phyloP scores from a whole-genome alignment of 73 alveolate species.

The Blepharisma japonicum region DNA sequence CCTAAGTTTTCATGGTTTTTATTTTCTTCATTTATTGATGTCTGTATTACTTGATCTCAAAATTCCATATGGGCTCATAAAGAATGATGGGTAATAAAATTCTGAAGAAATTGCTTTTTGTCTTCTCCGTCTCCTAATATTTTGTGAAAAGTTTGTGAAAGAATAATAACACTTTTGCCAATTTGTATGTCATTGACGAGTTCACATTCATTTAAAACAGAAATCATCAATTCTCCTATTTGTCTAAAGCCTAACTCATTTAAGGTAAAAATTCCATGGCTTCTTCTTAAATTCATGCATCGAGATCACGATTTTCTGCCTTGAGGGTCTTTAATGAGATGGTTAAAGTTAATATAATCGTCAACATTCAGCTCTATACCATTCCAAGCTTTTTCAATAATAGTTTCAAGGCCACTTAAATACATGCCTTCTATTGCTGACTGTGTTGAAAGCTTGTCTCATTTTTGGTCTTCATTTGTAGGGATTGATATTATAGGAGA shows the following conservation, averaged over 20 bases:
- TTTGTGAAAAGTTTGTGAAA: constrained; percentile 13
- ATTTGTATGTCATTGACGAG: background rate
- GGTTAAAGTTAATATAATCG: background rate
- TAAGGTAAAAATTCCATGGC: too few species aligned
- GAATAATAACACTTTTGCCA: background rate
- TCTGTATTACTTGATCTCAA: constrained; percentile 24
- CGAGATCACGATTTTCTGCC: constrained; percentile 22
- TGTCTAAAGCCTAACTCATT: background rate
- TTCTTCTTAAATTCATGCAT: too few species aligned
- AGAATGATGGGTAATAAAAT: background rate
- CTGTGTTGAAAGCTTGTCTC: background rate
- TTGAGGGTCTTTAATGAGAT: constrained; percentile 16
- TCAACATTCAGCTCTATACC: constrained; percentile 7
- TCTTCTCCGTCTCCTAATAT: background rate
- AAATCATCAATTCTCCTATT: constrained; percentile 17
- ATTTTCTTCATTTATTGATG: constrained; percentile 21
- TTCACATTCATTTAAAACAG: constrained; percentile 27
- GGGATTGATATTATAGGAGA: background rate
- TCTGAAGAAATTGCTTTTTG: constrained; percentile 1
- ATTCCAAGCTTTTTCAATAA: background rate
- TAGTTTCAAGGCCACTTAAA: background rate
- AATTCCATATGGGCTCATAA: constrained; percentile 6
- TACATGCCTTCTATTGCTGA: constrained; percentile 18
- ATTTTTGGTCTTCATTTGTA: background rate
- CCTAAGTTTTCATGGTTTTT: background rate